Percentiles rank a stretch among this genome's conserved stretches.
Conservation (phyloP, 495 filamentous ascomycete genomes). For the Xylaria venustula region DNA sequence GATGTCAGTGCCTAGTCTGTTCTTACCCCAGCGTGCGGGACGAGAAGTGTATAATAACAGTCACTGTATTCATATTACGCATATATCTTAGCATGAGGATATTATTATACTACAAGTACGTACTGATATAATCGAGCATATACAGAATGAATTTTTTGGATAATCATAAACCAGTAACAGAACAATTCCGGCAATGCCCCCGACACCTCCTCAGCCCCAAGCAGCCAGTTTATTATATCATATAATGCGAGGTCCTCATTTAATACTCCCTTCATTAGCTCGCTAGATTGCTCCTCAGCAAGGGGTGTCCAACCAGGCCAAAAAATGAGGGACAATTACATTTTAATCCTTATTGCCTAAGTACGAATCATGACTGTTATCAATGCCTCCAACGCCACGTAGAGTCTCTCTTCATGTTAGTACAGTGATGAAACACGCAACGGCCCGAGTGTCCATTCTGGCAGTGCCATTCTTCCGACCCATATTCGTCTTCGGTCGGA, state of each 20-base stretch:
- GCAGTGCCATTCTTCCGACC: not conserved
- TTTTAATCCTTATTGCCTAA: not conserved
- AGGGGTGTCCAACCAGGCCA: not conserved
- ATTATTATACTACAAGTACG: no score
- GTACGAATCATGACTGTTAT: constrained; percentile 6
- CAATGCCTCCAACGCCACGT: constrained; percentile 24
- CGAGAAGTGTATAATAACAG: not conserved
- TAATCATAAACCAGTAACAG: not conserved
- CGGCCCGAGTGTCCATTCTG: not conserved
- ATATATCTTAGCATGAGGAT: no score
- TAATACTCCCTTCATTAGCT: not conserved
- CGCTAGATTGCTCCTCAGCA: not conserved
- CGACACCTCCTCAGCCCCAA: not conserved
- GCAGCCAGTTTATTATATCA: not conserved
- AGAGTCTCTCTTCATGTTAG: constrained; percentile 21
- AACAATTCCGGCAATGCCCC: not conserved
- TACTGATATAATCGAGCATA: no score
- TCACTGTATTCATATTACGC: no score
- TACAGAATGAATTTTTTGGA: no score
- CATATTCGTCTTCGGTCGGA: not conserved
- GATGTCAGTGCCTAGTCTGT: constrained; percentile 42
- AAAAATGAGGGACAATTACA: not conserved
- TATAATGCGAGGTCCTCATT: not conserved
- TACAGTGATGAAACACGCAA: constrained; percentile 23
- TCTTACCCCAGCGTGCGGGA: not conserved